Evolutionary conservation across 139 green algal species (phyloP).

Genomic region (Micractinium conductrix): DNA sequence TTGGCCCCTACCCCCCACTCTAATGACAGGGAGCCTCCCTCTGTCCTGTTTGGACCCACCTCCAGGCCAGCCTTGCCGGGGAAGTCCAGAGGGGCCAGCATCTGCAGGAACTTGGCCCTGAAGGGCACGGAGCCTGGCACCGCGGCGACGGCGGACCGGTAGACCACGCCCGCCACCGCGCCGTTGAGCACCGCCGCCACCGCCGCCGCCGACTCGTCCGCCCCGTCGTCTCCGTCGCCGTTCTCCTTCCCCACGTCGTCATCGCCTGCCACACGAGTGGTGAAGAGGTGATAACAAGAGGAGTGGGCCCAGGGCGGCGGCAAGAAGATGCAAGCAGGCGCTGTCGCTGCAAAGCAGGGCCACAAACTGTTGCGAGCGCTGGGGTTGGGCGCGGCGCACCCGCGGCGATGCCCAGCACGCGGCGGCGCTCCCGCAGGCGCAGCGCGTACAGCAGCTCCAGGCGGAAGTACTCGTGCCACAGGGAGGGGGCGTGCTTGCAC

Average conservation of each 20-base stretch:
- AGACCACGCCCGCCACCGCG: slow-evolving; percentile 69
- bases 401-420: slow-evolving; percentile 73
- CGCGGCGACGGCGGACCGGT: slow-evolving; percentile 55
- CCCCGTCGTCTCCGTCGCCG: slow-evolving; percentile 18
- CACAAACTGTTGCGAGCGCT: too few relatives aligned
- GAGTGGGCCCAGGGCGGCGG: too few relatives aligned
- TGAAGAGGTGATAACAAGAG: neutral
- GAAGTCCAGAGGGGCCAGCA: slow-evolving; percentile 62
- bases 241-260: too few relatives aligned
- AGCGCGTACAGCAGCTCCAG: slow-evolving; percentile 87
- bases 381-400: too few relatives aligned
- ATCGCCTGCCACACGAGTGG: too few relatives aligned
- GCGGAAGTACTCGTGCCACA: slow-evolving; percentile 93
- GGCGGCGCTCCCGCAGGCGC: slow-evolving; percentile 72
- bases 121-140: slow-evolving; percentile 57
- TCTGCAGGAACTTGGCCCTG: slow-evolving; percentile 56
- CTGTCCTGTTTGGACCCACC: neutral
- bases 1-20: too few relatives aligned
- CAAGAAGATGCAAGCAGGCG: too few relatives aligned
- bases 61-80: slow-evolving; percentile 51
- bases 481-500: slow-evolving; percentile 57
- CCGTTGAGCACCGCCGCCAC: slow-evolving; percentile 69
- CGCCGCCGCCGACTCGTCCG: slow-evolving; percentile 55
- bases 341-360: too few relatives aligned
- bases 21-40: too few relatives aligned